These are phyloP conservation scores for Boletus rubescentipes DNA, from an alignment of 768 basidiomycete species.

Conservation along the genomic window DNA sequence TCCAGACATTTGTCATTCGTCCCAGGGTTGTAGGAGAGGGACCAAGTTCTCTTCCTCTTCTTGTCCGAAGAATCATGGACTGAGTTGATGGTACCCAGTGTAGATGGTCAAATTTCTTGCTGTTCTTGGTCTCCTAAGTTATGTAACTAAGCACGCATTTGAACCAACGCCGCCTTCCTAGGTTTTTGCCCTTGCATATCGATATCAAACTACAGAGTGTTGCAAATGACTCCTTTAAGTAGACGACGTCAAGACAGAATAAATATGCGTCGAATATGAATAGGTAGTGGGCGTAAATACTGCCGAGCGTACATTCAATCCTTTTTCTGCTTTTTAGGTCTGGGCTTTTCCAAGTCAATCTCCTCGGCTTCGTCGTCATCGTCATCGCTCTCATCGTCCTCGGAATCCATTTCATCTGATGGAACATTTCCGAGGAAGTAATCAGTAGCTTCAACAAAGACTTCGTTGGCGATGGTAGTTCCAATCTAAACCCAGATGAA, in stretches of 20 bases:
- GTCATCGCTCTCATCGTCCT: slow-evolving; percentile 66
- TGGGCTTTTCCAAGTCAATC: slow-evolving; percentile 86
- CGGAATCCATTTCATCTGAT: slow-evolving; percentile 60
- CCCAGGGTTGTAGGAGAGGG: slow-evolving; percentile 54
- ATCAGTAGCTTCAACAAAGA: slow-evolving; percentile 80
- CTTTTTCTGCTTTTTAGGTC: slow-evolving; percentile 67
- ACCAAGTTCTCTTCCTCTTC: slow-evolving; percentile 55
- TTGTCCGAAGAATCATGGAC: slow-evolving; percentile 36
- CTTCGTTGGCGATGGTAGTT: slow-evolving; percentile 66
- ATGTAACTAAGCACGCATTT: no score
- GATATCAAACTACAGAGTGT: slow-evolving; percentile 3
- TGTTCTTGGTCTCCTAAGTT: not conserved
- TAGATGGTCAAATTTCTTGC: not conserved
- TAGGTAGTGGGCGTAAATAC: slow-evolving; percentile 11
- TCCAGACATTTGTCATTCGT: slow-evolving; percentile 66
- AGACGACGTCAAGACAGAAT: slow-evolving; percentile 18
- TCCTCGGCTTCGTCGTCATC: slow-evolving; percentile 81
- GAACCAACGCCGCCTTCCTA: no score
- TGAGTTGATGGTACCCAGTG: slow-evolving; percentile 9
- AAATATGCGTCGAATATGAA: slow-evolving; percentile 26
- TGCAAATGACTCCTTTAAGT: slow-evolving; percentile 2
- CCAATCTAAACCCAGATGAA: slow-evolving; percentile 54
- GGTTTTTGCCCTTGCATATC: not conserved
- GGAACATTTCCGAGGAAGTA: slow-evolving; percentile 72
- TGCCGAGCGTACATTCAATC: slow-evolving; percentile 24